These are phyloP conservation scores for Quercus dentata DNA, from an alignment of 306 rosid species.

Conservation along the genomic window DNA sequence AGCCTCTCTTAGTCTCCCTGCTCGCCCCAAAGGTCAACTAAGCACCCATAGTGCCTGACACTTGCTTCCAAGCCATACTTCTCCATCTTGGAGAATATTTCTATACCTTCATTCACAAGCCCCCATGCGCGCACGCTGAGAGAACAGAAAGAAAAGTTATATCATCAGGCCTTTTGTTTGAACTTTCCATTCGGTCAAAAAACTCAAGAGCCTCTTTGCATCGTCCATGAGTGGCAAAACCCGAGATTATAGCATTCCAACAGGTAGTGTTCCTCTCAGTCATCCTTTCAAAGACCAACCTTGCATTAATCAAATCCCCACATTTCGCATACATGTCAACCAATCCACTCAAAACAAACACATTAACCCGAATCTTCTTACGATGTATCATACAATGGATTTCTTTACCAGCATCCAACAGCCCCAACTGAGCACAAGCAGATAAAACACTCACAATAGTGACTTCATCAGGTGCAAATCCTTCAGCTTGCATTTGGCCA, in stretches of 20 bases:
- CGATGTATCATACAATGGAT: slow-evolving; percentile 41
- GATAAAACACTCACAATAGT: slow-evolving; percentile 60
- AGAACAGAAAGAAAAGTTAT: slow-evolving; percentile 60
- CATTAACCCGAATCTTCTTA: slow-evolving; percentile 34
- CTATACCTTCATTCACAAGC: slow-evolving; percentile 47
- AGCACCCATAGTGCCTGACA: slow-evolving; percentile 60
- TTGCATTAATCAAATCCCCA: slow-evolving; percentile 61
- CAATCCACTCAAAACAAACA: slow-evolving; percentile 56
- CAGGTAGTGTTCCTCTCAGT: slow-evolving; percentile 44
- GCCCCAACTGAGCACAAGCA: slow-evolving; percentile 65
- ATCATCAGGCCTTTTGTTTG: slow-evolving; percentile 46
- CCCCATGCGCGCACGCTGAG: slow-evolving; percentile 70
- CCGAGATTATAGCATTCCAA: slow-evolving; percentile 76
- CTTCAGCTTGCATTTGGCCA: slow-evolving; percentile 42
- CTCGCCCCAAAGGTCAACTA: slow-evolving; percentile 71
- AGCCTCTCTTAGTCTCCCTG: slow-evolving; percentile 62
- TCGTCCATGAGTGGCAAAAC: slow-evolving; percentile 57
- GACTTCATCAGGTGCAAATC: slow-evolving; percentile 53
- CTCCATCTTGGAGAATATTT: slow-evolving; percentile 53
- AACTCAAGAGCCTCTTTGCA: slow-evolving; percentile 52
- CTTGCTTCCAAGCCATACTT: slow-evolving; percentile 38
- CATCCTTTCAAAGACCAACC: slow-evolving; percentile 46
- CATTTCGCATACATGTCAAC: slow-evolving; percentile 80
- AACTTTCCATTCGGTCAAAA: slow-evolving; percentile 48
- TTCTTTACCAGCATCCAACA: slow-evolving; percentile 47